A percentile compares a stretch with the other conserved stretches of the same genome.
phyloP scores from a whole-genome alignment of 106 monocot genomes.

The Dioscorea alata region DNA sequence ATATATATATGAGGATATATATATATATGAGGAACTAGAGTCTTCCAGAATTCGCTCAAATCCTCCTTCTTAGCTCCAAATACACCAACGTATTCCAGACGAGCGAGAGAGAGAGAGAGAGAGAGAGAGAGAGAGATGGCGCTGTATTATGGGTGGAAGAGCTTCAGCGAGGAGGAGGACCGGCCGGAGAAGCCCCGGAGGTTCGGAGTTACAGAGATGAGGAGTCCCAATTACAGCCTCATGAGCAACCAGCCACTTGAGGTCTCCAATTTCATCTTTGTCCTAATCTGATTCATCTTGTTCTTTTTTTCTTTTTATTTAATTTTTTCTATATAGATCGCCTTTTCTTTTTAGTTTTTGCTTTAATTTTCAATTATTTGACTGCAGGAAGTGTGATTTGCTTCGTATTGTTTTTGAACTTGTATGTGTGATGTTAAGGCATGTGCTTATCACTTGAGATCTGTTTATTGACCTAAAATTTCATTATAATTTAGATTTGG shows the following conservation, averaged over 20 bases:
- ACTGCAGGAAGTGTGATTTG: too few relatives aligned
- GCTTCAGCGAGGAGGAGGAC: constrained; percentile 67
- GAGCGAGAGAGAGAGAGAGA: neutral
- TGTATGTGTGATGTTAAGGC: too few relatives aligned
- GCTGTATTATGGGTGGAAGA: constrained; percentile 34
- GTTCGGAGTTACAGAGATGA: constrained; percentile 78
- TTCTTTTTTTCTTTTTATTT: neutral
- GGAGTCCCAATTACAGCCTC: constrained; percentile 58
- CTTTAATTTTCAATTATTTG: too few relatives aligned
- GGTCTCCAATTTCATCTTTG: constrained; percentile 7
- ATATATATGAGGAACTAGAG: too few relatives aligned
- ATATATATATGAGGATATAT: too few relatives aligned
- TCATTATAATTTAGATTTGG: too few relatives aligned
- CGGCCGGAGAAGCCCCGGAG: constrained; percentile 83
- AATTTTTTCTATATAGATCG: neutral
- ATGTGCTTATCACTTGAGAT: too few relatives aligned
- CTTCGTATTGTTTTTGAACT: too few relatives aligned
- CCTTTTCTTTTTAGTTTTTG: neutral
- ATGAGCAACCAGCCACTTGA: constrained; percentile 39
- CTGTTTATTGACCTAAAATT: too few relatives aligned
- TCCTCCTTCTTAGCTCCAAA: too few relatives aligned
- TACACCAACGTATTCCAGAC: neutral
- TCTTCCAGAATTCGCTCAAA: too few relatives aligned
- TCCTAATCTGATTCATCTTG: neutral
- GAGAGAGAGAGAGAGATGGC: constrained; percentile 6